A percentile compares a stretch with the other conserved stretches of the same genome.
phyloP scores from a whole-genome alignment of 2,329 filamentous ascomycete genomes.

The Trichoderma polysporum region DNA sequence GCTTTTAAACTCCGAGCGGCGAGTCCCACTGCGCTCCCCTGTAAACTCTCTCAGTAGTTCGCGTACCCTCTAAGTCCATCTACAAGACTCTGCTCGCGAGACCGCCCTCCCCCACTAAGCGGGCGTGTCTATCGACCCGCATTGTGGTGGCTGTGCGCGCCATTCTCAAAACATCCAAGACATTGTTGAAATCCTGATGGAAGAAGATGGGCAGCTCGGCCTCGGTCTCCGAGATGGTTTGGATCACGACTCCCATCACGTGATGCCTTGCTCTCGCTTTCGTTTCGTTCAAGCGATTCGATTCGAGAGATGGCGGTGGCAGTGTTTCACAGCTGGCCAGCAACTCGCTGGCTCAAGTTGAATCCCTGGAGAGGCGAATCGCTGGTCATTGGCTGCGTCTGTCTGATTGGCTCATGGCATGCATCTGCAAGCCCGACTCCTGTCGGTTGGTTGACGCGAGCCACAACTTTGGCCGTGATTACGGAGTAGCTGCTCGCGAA shows the following conservation, averaged over 20 bases:
- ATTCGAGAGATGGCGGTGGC: background rate
- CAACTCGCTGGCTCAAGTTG: background rate
- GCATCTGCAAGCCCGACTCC: background rate
- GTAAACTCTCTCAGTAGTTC: background rate
- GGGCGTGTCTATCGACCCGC: background rate
- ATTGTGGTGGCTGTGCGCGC: slow-evolving; percentile 12
- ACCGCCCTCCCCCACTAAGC: background rate
- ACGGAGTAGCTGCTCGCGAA: background rate
- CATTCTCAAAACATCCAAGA: background rate
- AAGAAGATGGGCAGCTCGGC: slow-evolving; percentile 1
- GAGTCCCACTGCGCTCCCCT: background rate
- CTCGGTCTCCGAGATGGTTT: slow-evolving; percentile 4
- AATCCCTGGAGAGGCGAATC: slow-evolving; percentile 1
- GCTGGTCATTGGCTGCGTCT: background rate
- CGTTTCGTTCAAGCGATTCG: no score
- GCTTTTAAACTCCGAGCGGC: background rate
- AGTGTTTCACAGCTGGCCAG: slow-evolving; percentile 10
- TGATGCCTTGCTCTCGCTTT: background rate
- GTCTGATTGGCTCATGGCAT: slow-evolving; percentile 1
- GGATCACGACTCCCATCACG: background rate
- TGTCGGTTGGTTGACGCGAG: background rate
- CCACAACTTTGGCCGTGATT: background rate
- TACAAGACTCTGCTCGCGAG: background rate
- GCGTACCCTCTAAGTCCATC: background rate
- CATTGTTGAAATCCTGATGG: slow-evolving; percentile 2